These are phyloP conservation scores for Xylariaceae sp. DNA, from an alignment of 2,329 filamentous ascomycete species.

Conservation along the genomic window DNA sequence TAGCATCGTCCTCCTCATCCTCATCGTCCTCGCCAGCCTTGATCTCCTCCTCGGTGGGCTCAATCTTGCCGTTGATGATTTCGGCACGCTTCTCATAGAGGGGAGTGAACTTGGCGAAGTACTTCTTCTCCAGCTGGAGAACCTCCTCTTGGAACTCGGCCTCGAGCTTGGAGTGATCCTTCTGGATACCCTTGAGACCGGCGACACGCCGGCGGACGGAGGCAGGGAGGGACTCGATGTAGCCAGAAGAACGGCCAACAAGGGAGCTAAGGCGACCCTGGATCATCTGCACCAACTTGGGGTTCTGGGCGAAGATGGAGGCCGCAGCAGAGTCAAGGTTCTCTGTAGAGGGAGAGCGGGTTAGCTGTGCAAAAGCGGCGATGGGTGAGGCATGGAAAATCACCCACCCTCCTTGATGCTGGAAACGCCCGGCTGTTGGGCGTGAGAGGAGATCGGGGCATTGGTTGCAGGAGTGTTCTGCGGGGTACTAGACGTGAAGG, in stretches of 20 bases:
- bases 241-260: constrained; percentile 91
- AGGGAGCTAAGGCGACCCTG: constrained; percentile 91
- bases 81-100: constrained; percentile 91
- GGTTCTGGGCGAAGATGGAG: constrained; percentile 92
- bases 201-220: constrained; percentile 89
- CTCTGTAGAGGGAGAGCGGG: constrained; percentile 52
- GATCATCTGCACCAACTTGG: constrained; percentile 92
- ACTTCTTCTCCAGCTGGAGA: constrained; percentile 97
- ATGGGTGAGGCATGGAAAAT: neutral
- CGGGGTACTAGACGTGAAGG: constrained; percentile 66
- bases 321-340: constrained; percentile 85
- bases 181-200: constrained; percentile 95
- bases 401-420: constrained; percentile 94
- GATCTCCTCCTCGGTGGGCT: constrained; percentile 84
- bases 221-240: constrained; percentile 90
- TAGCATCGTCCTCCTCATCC: constrained; percentile 56
- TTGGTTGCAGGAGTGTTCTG: constrained; percentile 96
- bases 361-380: constrained; percentile 19
- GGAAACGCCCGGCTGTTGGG: constrained; percentile 86
- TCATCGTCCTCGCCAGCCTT: constrained; percentile 78
- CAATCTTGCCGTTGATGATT: constrained; percentile 81
- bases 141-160: constrained; percentile 98
- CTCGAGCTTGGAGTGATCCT: constrained; percentile 97
- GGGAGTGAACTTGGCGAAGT: constrained; percentile 97
- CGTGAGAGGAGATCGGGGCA: constrained; percentile 95